A percentile compares a stretch with the other conserved stretches of the same genome.
Conservation (phyloP, 2,329 filamentous ascomycete genomes). For the Alternaria panax region DNA sequence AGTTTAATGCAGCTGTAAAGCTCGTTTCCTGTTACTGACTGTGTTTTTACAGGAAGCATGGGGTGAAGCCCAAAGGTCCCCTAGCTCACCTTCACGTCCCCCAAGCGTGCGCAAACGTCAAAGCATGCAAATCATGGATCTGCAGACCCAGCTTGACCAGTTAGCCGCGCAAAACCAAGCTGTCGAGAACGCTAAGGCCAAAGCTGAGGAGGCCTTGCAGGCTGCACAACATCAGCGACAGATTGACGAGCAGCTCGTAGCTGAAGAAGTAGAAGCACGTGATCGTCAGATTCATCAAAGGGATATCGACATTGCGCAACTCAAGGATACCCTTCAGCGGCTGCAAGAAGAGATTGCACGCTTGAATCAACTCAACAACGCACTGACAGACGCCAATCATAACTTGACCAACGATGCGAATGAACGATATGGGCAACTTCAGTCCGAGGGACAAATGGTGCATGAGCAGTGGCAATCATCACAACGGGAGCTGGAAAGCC, state of each 20-base stretch:
- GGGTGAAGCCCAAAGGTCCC: constrained; percentile 88
- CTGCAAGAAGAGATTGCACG: constrained; percentile 83
- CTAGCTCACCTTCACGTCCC: constrained; percentile 89
- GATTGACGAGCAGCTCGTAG: constrained; percentile 58
- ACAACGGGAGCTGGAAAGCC: background rate
- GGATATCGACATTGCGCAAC: constrained; percentile 83
- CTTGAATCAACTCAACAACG: constrained; percentile 82
- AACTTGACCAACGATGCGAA: constrained; percentile 79
- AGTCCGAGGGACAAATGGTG: constrained; percentile 43
- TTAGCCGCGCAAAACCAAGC: constrained; percentile 83
- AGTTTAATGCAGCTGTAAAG: constrained; percentile 12
- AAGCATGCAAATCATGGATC: constrained; percentile 92
- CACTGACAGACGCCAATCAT: constrained; percentile 77
- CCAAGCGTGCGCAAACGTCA: constrained; percentile 96
- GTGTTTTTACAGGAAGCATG: constrained; percentile 77
- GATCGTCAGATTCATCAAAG: constrained; percentile 78
- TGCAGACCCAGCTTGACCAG: constrained; percentile 85
- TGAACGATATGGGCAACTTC: constrained; percentile 72
- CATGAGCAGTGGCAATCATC: constrained; percentile 3
- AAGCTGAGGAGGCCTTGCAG: constrained; percentile 71
- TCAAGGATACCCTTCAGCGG: constrained; percentile 79
- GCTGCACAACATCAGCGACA: constrained; percentile 62
- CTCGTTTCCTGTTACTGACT: constrained; percentile 32
- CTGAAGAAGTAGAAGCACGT: constrained; percentile 67
- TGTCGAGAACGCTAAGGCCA: constrained; percentile 74